Evolutionary conservation across 1,139 yeast species (phyloP), one percentile per base, ranked within the genome.

Genomic region (Candida albicans): DNA sequence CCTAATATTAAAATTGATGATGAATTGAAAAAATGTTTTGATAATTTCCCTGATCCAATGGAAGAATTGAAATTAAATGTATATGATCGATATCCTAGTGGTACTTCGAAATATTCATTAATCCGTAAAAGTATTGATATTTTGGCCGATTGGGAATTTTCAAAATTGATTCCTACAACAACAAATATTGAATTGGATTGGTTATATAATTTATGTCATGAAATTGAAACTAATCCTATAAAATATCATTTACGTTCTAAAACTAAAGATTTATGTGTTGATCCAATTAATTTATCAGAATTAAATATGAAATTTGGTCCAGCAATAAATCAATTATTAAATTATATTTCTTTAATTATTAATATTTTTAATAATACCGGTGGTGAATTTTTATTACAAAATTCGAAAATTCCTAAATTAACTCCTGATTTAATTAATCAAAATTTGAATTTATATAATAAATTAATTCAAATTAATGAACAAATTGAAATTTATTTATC

Each of bases 71-170:
- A 65, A 45, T 61, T 61, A 8, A 63, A 70, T 40, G 70, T 77
- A 1, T 66, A 65, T 52, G 73, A 67, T 31, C 66, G 81, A 43
- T 77, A 73, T 47, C 84, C 84, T 0, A 75, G 79, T 32, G 83
- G 84, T 0, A 74, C 81, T 1, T 76, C 82, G 9, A 75, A 73
- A 53, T 72, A 70, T 51, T 67, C 74, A 4, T 55, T 78, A 18
- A 60, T 75, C 14, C 67, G 74, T 32, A 75, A 68, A 45, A 57
- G 73, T 2, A 54, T 78, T 12, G 74, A 69, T 40, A 58, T 58
- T 28, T 49, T 69, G 11, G 57, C 55, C 5, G 61, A 59, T 37
- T 60, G 57, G 51, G 46, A 53, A 14, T 64, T 51, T 46, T 45
- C 68, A 10, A 47, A 46, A 40, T 51, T 66, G 24, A 53, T 65